Evolutionary conservation across 169 alveolate genomes (phyloP).

Genomic region (Plasmodium ovale): DNA sequence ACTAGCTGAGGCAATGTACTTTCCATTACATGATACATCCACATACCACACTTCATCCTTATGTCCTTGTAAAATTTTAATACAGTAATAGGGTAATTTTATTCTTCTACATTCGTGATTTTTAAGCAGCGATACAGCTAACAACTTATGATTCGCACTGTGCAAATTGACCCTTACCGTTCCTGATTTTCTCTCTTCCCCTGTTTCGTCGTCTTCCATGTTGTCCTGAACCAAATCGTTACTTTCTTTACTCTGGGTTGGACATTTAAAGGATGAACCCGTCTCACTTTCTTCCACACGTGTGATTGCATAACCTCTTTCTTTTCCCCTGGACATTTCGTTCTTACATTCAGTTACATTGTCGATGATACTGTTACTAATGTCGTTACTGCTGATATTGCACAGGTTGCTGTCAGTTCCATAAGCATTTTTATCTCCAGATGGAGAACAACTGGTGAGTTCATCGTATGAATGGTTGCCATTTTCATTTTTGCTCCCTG

Average conservation of each 20-base stretch:
- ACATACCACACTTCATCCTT: slow-evolving; percentile 87
- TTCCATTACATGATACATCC: slow-evolving; percentile 79
- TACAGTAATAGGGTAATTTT: slow-evolving; percentile 77
- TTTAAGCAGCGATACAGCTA: slow-evolving; percentile 75
- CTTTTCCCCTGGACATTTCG: neutral
- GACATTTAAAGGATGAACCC: too few relatives aligned
- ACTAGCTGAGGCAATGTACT: slow-evolving; percentile 83
- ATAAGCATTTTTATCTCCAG: too few relatives aligned
- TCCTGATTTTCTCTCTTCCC: neutral
- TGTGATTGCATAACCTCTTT: too few relatives aligned
- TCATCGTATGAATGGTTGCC: too few relatives aligned
- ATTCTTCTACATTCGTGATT: slow-evolving; percentile 79
- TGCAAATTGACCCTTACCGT: neutral
- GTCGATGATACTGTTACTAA: neutral
- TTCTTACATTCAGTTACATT: neutral
- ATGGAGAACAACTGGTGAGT: too few relatives aligned
- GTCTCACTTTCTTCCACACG: too few relatives aligned
- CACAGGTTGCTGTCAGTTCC: too few relatives aligned
- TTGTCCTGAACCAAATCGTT: neutral
- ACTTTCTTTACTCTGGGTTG: too few relatives aligned
- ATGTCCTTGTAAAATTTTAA: slow-evolving; percentile 81
- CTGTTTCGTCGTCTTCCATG: neutral
- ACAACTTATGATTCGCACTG: slow-evolving; percentile 39
- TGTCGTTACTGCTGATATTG: neutral
- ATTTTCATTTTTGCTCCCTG: too few relatives aligned